These are phyloP conservation scores for Sordariomycetes sp. DNA, from an alignment of 2,329 filamentous ascomycete genomes.

Conservation along the genomic window DNA sequence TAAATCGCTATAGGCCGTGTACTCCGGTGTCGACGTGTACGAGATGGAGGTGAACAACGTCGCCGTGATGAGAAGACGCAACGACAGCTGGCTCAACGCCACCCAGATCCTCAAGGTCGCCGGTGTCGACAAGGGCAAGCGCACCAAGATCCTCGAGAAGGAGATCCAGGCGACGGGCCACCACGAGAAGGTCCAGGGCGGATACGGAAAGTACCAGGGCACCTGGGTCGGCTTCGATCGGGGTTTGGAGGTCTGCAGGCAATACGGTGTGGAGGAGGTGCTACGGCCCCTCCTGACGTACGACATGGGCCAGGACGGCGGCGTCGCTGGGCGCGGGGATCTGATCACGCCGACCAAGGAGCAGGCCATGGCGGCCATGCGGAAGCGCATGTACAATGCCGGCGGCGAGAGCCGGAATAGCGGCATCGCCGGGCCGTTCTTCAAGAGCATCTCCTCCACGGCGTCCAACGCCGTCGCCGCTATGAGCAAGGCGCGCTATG, in stretches of 20 bases:
- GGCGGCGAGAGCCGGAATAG: conserved; percentile 54
- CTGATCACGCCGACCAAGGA: conserved; percentile 96
- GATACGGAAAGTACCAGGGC: conserved; percentile 97
- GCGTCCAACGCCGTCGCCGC: conserved; percentile 89
- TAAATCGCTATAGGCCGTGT: conserved; percentile 54
- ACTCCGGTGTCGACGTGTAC: conserved; percentile 93
- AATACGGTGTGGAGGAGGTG: conserved; percentile 67
- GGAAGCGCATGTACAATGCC: conserved; percentile 80
- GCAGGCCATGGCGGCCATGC: conserved; percentile 91
- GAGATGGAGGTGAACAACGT: conserved; percentile 95
- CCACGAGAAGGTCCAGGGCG: conserved; percentile 96
- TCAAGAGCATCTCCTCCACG: conserved; percentile 91
- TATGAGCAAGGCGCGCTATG: conserved; percentile 90
- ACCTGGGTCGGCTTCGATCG: conserved; percentile 96
- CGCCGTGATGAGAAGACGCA: conserved; percentile 89
- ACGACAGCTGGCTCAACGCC: conserved; percentile 94
- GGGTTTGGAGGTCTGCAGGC: conserved; percentile 81
- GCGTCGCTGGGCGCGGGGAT: conserved; percentile 58
- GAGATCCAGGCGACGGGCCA: conserved; percentile 91
- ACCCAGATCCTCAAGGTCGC: conserved; percentile 98
- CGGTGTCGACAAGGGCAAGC: conserved; percentile 92
- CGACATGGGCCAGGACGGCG: conserved; percentile 69
- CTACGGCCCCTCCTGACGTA: conserved; percentile 67
- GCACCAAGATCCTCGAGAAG: conserved; percentile 95
- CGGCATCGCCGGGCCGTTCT: conserved; percentile 75